Percentiles rank a stretch among this genome's conserved stretches.
These are phyloP conservation scores for Claviceps sp. DNA, from an alignment of 2,329 filamentous ascomycete species.

Conservation along the genomic window DNA sequence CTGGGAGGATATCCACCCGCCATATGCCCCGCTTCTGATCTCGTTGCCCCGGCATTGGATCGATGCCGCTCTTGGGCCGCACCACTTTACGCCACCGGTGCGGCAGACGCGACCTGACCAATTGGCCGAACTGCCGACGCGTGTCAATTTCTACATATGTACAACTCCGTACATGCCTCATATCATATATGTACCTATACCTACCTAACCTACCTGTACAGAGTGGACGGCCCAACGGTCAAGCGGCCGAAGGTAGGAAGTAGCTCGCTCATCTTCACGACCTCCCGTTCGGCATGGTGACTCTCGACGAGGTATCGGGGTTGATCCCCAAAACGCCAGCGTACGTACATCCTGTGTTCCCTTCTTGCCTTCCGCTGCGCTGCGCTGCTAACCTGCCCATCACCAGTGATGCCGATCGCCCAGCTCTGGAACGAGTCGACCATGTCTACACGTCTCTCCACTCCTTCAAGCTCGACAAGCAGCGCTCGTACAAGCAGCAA, in stretches of 20 bases:
- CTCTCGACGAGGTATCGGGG: constrained; percentile 19
- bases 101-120: neutral
- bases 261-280: neutral
- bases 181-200: too few relatives aligned
- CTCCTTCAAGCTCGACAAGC: constrained; percentile 59
- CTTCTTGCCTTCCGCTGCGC: neutral
- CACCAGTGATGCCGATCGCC: constrained; percentile 20
- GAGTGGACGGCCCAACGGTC: too few relatives aligned
- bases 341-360: constrained; percentile 11
- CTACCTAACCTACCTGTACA: too few relatives aligned
- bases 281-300: constrained; percentile 16
- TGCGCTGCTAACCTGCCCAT: neutral
- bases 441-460: constrained; percentile 59
- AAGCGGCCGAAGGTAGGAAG: too few relatives aligned
- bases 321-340: constrained; percentile 21
- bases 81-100: neutral
- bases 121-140: neutral
- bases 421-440: constrained; percentile 36
- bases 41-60: too few relatives aligned
- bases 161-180: too few relatives aligned
- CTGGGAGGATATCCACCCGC: too few relatives aligned
- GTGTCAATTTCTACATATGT: neutral
- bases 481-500: constrained; percentile 78
- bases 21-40: too few relatives aligned
- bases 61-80: neutral